Conservation (phyloP, 2,329 filamentous ascomycete species). For the Alternaria sp. region DNA sequence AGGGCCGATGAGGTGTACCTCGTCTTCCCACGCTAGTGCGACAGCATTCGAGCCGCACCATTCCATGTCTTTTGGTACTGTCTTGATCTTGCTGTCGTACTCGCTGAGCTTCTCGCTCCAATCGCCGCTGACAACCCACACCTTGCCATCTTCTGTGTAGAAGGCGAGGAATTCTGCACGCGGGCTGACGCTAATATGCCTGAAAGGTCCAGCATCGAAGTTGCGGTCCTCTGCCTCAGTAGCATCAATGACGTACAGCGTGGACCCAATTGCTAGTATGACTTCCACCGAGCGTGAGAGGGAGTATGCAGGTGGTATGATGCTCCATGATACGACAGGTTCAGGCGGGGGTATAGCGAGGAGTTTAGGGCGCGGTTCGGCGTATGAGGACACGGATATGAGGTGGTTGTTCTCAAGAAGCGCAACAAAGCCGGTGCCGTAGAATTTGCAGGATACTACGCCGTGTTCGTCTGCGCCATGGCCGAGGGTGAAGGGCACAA, state of each 20-base stretch:
- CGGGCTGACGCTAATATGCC: conserved; percentile 87
- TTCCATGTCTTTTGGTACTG: conserved; percentile 83
- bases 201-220: conserved; percentile 90
- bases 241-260: conserved; percentile 85
- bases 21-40: conserved; percentile 95
- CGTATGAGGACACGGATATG: conserved; percentile 85
- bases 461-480: conserved; percentile 87
- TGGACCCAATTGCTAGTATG: conserved; percentile 82
- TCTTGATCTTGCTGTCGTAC: conserved; percentile 86
- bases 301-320: conserved; percentile 87
- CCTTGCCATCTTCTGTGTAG: conserved; percentile 81
- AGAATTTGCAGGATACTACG: conserved; percentile 90
- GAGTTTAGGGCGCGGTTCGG: conserved; percentile 86
- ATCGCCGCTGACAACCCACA: conserved; percentile 94
- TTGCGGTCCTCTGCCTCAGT: conserved; percentile 90
- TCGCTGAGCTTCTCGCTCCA: conserved; percentile 93
- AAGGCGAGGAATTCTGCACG: conserved; percentile 88
- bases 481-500: conserved; percentile 91
- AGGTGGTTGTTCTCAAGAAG: conserved; percentile 87
- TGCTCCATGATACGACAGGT: conserved; percentile 83
- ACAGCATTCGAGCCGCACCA: conserved; percentile 98
- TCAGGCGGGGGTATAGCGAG: conserved; percentile 80
- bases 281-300: conserved; percentile 94
- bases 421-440: conserved; percentile 90
- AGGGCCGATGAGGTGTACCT: conserved; percentile 91